Evolutionary conservation across 2,329 filamentous ascomycete genomes (phyloP).

Genomic region (Paramyrothecium sp.): DNA sequence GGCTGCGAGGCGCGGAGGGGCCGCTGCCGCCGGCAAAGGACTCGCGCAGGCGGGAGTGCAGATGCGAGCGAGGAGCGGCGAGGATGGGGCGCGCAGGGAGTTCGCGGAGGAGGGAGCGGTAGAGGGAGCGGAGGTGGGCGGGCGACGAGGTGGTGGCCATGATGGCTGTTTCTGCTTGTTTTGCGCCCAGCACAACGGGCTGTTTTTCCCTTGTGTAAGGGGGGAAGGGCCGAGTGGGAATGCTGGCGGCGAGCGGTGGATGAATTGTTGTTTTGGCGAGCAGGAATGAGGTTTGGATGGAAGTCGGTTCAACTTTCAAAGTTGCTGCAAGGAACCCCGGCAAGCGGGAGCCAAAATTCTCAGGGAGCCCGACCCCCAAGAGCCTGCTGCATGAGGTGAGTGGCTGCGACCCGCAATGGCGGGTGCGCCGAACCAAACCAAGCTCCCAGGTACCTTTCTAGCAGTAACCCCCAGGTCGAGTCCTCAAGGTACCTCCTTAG

Average conservation of each 20-base stretch:
- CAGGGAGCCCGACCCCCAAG: too few species aligned
- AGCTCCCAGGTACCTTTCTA: too few species aligned
- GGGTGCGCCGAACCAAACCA: too few species aligned
- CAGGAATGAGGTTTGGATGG: background rate
- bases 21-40: conserved; percentile 31
- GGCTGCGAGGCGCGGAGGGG: conserved; percentile 50
- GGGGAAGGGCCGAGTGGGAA: background rate
- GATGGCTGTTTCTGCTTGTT: conserved; percentile 1
- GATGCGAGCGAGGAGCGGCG: conserved; percentile 55
- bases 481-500: too few species aligned
- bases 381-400: background rate
- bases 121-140: conserved; percentile 69
- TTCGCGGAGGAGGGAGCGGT: conserved; percentile 86
- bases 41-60: conserved; percentile 28
- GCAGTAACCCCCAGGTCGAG: too few species aligned
- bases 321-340: background rate
- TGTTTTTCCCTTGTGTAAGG: background rate
- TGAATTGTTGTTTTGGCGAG: background rate
- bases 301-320: background rate
- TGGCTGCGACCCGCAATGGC: background rate
- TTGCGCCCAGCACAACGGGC: background rate
- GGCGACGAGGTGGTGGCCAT: conserved; percentile 33
- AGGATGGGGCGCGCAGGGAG: conserved; percentile 69
- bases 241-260: background rate
- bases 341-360: background rate